Evolutionary conservation across 768 basidiomycete genomes (phyloP).

Genomic region (Leccinum fibrillosum): DNA sequence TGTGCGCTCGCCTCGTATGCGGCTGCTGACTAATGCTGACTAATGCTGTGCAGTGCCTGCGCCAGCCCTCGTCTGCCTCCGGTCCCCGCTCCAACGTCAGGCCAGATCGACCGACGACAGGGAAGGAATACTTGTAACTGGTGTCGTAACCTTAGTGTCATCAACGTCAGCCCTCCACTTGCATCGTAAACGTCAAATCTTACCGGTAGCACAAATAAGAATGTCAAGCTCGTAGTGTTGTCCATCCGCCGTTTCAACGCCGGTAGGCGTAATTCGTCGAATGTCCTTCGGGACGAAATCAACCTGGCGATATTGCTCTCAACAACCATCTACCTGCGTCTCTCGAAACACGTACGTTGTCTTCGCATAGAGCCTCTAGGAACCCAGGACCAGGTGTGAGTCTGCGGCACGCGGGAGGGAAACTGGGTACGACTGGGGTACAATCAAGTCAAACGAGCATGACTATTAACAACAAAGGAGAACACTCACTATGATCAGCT

Average conservation of each 20-base stretch:
- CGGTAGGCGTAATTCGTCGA: conserved; percentile 40
- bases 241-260: conserved; percentile 57
- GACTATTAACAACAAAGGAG: neutral
- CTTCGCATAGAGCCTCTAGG: conserved; percentile 43
- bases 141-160: conserved; percentile 39
- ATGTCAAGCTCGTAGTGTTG: conserved; percentile 52
- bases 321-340: neutral
- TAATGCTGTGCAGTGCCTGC: no score
- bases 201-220: conserved; percentile 60
- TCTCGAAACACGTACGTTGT: neutral
- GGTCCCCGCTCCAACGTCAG: no score
- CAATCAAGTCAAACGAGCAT: neutral
- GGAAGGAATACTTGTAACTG: conserved; percentile 44
- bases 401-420: conserved; percentile 58
- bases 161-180: neutral
- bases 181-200: neutral
- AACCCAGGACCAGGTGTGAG: conserved; percentile 68
- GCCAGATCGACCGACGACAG: conserved; percentile 56
- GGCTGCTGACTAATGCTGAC: no score
- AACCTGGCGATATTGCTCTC: conserved; percentile 14
- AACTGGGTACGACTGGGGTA: conserved; percentile 48
- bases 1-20: no score
- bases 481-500: conserved; percentile 38
- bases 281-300: conserved; percentile 39
- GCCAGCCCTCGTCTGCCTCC: no score